Evolutionary conservation across 495 filamentous ascomycete genomes (phyloP), one percentile per base, ranked within the genome.

Genomic region (Neurospora intermedia): DNA sequence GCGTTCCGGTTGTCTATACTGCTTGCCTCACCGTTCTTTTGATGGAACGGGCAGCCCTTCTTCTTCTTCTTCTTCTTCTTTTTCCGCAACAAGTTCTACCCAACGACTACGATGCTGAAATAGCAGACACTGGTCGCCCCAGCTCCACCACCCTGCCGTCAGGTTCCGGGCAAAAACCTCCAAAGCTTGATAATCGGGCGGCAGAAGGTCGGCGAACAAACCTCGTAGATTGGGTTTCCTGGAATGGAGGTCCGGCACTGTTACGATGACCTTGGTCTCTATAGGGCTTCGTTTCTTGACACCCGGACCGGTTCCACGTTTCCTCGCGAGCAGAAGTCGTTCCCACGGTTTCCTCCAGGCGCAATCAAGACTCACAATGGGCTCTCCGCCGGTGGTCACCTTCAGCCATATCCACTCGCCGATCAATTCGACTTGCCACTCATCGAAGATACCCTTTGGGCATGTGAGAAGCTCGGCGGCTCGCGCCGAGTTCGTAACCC

Each of bases 341-440:
- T 98, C 95, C 81, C 94, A 98, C 6, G 95, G 94, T 78, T 92
- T 94, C 77, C 93, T 83, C 92, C 90, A 94, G 5, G 86, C 75
- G 4, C 89, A 87, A 69, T 92, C 87, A 5, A 96, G n/a, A n/a
- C 83, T 79, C 35, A 86, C 87, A 18, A 97, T 84, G 0, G 93
- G 90, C 74, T 93, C 86, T 0, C 96, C 96, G 0, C 81, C 69
- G 0, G 77, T 78, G 0, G 96, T 97, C 11, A 89, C 87, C 80
- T 99, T 99, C 43, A 97, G 75, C 96, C 96, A 99, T 0, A 91
- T 82, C 95, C 95, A 98, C 84, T 97, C 94, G 69, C 94, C 94
- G 18, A 86, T 80, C 27, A 90, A 76, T 59, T 86, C 80, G 1
- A 98, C 84, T 3, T 87, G 90, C 84, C 91, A 92, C 48, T 82